Conservation (phyloP, 768 basidiomycete genomes). For the Hygrocybe coccinea region DNA sequence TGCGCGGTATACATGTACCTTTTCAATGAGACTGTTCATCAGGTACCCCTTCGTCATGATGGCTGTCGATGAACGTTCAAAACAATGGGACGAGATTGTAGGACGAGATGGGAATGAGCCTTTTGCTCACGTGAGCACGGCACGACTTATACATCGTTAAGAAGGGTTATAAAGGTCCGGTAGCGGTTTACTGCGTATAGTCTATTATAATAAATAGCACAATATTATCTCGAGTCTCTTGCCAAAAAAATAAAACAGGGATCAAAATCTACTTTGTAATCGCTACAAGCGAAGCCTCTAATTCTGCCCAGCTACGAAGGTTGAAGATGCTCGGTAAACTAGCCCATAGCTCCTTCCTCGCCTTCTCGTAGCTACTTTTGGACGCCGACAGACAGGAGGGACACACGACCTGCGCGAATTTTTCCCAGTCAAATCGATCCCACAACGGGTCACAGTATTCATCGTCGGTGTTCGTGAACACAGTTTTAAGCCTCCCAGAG, state of each 20-base stretch:
- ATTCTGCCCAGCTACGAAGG: not conserved
- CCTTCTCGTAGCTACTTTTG: slow-evolving; percentile 1
- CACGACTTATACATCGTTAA: no score
- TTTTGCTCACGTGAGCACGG: not conserved
- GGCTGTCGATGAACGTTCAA: not conserved
- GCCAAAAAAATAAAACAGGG: no score
- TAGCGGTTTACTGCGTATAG: no score
- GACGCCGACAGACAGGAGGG: not conserved
- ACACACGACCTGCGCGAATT: slow-evolving; percentile 1
- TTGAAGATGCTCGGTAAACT: not conserved
- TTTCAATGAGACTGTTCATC: slow-evolving; percentile 81
- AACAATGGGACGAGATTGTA: not conserved
- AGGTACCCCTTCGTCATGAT: slow-evolving; percentile 79
- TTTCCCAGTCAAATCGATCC: slow-evolving; percentile 3
- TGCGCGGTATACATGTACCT: slow-evolving; percentile 42
- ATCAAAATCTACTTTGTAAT: not conserved
- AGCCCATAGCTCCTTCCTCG: slow-evolving; percentile 1
- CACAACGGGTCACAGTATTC: slow-evolving; percentile 2
- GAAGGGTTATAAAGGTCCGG: no score
- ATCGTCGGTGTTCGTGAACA: slow-evolving; percentile 2
- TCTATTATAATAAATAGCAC: no score
- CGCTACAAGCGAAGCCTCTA: not conserved
- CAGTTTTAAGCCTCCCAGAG: slow-evolving; percentile 1
- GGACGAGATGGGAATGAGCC: no score
- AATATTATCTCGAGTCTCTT: no score